Conservation (phyloP, 2,329 filamentous ascomycete genomes). For the Aspergillus chevalieri region DNA sequence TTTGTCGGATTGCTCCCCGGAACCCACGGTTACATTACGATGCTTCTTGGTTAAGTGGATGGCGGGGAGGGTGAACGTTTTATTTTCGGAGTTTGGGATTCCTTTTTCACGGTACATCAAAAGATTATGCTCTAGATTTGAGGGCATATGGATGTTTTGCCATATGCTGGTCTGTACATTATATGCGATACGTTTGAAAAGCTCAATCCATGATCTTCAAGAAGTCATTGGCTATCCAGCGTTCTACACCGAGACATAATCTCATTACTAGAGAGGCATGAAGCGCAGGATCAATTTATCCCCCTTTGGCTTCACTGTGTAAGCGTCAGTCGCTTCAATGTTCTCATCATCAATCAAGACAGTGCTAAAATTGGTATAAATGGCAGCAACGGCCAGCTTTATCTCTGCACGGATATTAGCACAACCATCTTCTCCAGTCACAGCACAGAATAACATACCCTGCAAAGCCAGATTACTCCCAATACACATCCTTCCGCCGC, state of each 20-base stretch:
- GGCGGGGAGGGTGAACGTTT: not conserved
- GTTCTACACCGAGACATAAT: not conserved
- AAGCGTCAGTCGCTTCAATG: conserved; percentile 61
- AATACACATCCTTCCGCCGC: conserved; percentile 46
- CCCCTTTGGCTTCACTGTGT: conserved; percentile 53
- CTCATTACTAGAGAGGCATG: conserved; percentile 7
- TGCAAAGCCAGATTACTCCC: conserved; percentile 45
- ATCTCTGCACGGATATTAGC: conserved; percentile 50
- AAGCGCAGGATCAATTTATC: conserved; percentile 57
- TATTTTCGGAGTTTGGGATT: conserved; percentile 8
- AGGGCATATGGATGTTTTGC: conserved; percentile 3
- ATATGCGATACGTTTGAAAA: conserved; percentile 7
- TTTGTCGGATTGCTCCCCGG: not conserved
- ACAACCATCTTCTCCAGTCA: not conserved
- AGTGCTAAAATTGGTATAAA: conserved; percentile 64
- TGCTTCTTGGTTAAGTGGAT: not conserved
- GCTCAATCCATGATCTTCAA: not conserved
- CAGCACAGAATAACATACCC: conserved; percentile 22
- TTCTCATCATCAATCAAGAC: conserved; percentile 56
- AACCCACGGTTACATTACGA: not conserved
- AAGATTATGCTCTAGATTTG: conserved; percentile 14
- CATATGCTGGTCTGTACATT: conserved; percentile 21
- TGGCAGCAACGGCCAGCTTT: conserved; percentile 62
- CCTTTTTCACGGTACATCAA: conserved; percentile 7
- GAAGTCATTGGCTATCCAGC: not conserved